These are phyloP conservation scores for Deakozyma indianensis DNA, from an alignment of 805 yeast species.

Conservation along the genomic window DNA sequence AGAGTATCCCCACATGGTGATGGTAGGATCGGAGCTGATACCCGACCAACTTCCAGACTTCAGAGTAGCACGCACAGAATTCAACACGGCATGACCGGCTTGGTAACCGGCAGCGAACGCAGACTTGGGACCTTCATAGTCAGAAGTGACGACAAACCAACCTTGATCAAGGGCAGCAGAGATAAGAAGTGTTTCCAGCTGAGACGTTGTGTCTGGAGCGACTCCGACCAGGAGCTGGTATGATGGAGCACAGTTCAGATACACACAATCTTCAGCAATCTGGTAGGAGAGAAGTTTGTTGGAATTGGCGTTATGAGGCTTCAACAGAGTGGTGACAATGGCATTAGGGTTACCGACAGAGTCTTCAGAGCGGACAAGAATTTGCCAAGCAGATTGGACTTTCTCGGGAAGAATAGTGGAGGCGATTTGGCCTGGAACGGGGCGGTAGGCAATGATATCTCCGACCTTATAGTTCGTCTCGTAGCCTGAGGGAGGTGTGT, in stretches of 20 bases:
- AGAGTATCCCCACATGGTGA: conserved; percentile 17
- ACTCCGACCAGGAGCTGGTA: conserved; percentile 8
- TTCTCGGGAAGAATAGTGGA: conserved; percentile 3
- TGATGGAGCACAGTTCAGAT: conserved; percentile 13
- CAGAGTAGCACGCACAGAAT: conserved; percentile 16
- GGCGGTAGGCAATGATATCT: conserved; percentile 1
- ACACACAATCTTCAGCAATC: conserved; percentile 12
- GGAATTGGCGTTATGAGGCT: conserved; percentile 10
- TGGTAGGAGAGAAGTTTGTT: conserved; percentile 10
- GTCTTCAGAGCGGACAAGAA: conserved; percentile 14
- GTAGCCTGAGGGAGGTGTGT: conserved; percentile 9
- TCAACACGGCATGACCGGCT: conserved; percentile 16
- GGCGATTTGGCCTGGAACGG: conserved; percentile 4
- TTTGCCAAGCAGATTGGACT: conserved; percentile 11
- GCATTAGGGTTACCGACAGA: conserved; percentile 15
- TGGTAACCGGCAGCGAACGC: conserved; percentile 12
- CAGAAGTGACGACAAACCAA: conserved; percentile 13
- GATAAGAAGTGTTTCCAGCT: background rate
- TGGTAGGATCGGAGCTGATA: conserved; percentile 7
- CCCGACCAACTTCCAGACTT: conserved; percentile 6
- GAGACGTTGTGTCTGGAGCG: conserved; percentile 7
- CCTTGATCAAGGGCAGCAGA: conserved; percentile 8
- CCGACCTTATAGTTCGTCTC: conserved; percentile 5
- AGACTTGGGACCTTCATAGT: conserved; percentile 13
- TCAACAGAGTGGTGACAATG: conserved; percentile 15